Base-by-base conservation (phyloP, 2,329 filamentous ascomycete species). In the Cytospora mali region DNA sequence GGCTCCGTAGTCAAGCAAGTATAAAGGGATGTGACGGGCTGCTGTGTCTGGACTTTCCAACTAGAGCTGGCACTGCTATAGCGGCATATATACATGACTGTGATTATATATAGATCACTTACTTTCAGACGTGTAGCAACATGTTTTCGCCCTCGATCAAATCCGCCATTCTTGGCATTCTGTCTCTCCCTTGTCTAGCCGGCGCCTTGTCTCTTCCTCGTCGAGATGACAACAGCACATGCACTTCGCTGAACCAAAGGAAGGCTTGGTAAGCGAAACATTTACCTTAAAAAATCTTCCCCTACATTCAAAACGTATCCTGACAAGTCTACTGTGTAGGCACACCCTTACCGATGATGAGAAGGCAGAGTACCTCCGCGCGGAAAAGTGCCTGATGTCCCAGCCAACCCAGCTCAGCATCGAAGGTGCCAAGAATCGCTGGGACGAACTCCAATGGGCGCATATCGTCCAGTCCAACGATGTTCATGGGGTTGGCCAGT, bases 401-500 rank as follows among this genome's bases (percentile, higher is more conserved):
- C 18, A 49, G 2, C 70, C 71, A 1, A 66, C 71, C 6, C 65
- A 63, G 57, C 67, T 66, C 4, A 69, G 68, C 39, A 66, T 72
- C 29, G 42, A 66, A 6, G 71, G 72, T 14, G 70, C 72, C 9
- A 49, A 65, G 46, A 73, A 61, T n/a, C 64, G 70, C 29, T 75
- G 71, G 68, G 73, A 75, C 48, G 74, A 76, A 55, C 62, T 76
- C 7, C 69, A 74, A 52, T 73, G 71, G 16, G 64, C 68, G 7
- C 74, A 76, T 56, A 71, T 73, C 39, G 62, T 64, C 13, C 71
- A 73, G 49, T 65, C 69, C 6, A 66, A 67, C 27, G 71, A 69
- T 55, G 71, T 74, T 23, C 74, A 75, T 59, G 62, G 58, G 21
- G 71, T 72, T 16, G 71, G 70, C 46, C 52, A 69, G 56, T 76